These are phyloP conservation scores for Otatea glauca DNA, from an alignment of 176 grass and related monocot species.

Conservation along the genomic window DNA sequence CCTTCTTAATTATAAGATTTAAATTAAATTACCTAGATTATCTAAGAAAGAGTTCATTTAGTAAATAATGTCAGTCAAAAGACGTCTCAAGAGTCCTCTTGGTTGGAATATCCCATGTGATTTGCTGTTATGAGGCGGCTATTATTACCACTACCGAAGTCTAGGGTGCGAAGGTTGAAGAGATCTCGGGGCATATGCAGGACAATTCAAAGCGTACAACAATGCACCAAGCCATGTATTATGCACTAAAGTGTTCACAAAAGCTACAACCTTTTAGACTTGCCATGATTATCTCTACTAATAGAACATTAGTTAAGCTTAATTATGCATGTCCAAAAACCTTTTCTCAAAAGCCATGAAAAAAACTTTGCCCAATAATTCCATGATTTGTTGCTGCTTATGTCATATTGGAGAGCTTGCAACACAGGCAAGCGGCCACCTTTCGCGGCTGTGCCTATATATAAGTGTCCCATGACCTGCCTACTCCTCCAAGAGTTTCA, in stretches of 20 bases:
- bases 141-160: conserved; percentile 16
- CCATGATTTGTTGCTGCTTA: neutral
- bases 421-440: neutral
- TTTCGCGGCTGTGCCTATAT: conserved; percentile 29
- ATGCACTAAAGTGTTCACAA: conserved; percentile 31
- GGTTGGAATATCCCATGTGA: neutral
- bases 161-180: neutral
- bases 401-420: neutral
- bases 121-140: conserved; percentile 12
- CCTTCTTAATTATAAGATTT: neutral
- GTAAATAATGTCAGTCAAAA: neutral
- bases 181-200: neutral
- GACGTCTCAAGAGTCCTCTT: neutral
- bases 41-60: neutral
- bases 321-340: neutral
- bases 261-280: conserved; percentile 28
- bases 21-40: neutral
- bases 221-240: conserved; percentile 15
- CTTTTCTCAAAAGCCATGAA: neutral
- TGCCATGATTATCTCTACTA: conserved; percentile 24
- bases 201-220: conserved; percentile 31
- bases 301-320: neutral
- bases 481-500: conserved; percentile 39
- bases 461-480: conserved; percentile 6
- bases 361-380: neutral